phyloP scores from a whole-genome alignment of 768 basidiomycete genomes.

The Boletales sp. region DNA sequence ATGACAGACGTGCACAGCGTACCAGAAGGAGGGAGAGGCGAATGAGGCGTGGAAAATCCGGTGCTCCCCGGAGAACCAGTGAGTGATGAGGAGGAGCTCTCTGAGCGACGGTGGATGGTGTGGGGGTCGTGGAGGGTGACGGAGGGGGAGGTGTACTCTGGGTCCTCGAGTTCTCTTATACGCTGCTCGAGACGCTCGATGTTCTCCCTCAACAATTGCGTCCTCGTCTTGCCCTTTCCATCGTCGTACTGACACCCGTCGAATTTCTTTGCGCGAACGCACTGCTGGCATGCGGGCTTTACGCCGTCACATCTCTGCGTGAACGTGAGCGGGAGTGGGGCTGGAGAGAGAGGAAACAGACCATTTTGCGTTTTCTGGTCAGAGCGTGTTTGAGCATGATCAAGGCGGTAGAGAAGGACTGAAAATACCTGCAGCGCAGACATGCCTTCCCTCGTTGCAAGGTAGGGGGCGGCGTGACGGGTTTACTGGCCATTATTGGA shows the following conservation, averaged over 20 bases:
- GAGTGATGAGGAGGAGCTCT: conserved; percentile 53
- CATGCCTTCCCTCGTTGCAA: conserved; percentile 70
- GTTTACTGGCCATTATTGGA: conserved; percentile 35
- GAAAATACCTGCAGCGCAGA: conserved; percentile 62
- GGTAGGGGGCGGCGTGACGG: conserved; percentile 33
- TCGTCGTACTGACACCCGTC: conserved; percentile 80
- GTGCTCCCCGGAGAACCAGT: conserved; percentile 48
- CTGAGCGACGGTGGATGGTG: conserved; percentile 30
- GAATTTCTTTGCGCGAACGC: conserved; percentile 70
- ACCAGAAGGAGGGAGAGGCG: conserved; percentile 58
- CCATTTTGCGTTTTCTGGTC: conserved; percentile 69
- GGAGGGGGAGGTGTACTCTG: conserved; percentile 65
- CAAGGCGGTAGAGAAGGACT: not conserved
- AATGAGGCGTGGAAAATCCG: conserved; percentile 52
- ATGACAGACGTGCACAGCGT: conserved; percentile 10
- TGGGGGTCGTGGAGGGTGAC: conserved; percentile 72
- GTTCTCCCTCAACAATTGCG: conserved; percentile 74
- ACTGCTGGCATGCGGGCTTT: conserved; percentile 79
- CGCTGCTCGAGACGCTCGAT: conserved; percentile 69
- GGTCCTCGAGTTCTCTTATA: conserved; percentile 71
- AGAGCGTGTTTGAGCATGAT: conserved; percentile 12
- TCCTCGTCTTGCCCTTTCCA: conserved; percentile 79
- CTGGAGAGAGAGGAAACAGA: conserved; percentile 18
- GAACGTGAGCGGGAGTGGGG: conserved; percentile 8
- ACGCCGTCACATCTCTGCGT: conserved; percentile 69